phyloP scores from a whole-genome alignment of 306 rosid genomes.

The Casuarina cunninghamiana region DNA sequence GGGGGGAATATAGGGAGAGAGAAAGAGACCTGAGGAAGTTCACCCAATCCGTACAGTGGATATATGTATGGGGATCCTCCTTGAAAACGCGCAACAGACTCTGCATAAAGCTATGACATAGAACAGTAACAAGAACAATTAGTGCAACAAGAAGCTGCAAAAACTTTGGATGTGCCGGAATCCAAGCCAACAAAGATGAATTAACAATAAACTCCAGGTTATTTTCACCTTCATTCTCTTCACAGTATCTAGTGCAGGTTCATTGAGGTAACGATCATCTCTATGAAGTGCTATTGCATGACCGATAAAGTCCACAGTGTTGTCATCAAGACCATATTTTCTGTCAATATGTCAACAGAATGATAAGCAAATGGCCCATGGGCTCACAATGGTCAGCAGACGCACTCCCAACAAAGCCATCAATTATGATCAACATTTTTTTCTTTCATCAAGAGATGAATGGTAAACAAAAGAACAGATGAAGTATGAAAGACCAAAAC shows the following conservation, averaged over 20 bases:
- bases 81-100: slow-evolving; percentile 95
- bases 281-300: slow-evolving; percentile 98
- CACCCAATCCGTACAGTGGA: slow-evolving; percentile 97
- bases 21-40: slow-evolving; percentile 86
- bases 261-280: slow-evolving; percentile 79
- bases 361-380: slow-evolving; percentile 19
- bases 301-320: slow-evolving; percentile 92
- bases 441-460: not conserved
- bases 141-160: slow-evolving; percentile 16
- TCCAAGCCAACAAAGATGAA: slow-evolving; percentile 12
- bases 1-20: slow-evolving; percentile 3
- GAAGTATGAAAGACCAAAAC: not conserved
- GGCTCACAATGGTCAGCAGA: slow-evolving; percentile 12
- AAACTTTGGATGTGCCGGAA: slow-evolving; percentile 17
- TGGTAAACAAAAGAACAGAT: not conserved
- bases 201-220: slow-evolving; percentile 16
- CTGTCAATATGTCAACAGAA: slow-evolving; percentile 51
- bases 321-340: slow-evolving; percentile 90
- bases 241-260: slow-evolving; percentile 94
- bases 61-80: slow-evolving; percentile 99
- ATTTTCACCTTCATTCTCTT: slow-evolving; percentile 85
- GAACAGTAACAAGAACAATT: slow-evolving; percentile 16
- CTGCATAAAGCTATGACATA: slow-evolving; percentile 71
- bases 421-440: not conserved
- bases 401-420: not conserved